These are phyloP conservation scores for Neofusicoccum parvum DNA, from an alignment of 2,329 filamentous ascomycete species.

Conservation along the genomic window DNA sequence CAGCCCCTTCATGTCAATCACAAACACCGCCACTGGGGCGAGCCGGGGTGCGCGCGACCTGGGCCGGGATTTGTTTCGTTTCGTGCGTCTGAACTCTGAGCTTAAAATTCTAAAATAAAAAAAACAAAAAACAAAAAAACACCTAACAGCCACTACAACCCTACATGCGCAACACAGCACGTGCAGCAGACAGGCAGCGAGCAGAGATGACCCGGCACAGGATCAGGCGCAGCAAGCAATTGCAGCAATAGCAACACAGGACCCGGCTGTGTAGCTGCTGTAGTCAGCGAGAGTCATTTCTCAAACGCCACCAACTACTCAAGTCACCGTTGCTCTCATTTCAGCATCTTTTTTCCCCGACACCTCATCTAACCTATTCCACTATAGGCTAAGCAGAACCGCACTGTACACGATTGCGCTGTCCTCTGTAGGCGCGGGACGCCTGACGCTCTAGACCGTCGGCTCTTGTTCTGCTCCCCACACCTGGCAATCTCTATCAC, in stretches of 20 bases:
- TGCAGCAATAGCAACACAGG: background rate
- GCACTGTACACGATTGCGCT: background rate
- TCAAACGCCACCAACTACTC: background rate
- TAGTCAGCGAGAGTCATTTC: background rate
- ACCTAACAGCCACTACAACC: background rate
- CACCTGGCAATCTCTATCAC: background rate
- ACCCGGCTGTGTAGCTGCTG: background rate
- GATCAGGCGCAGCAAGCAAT: background rate
- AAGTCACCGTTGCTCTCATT: background rate
- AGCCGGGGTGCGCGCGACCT: background rate
- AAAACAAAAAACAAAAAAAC: background rate
- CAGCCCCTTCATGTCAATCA: background rate
- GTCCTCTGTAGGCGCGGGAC: background rate
- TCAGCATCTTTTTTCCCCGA: background rate
- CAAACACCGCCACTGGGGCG: background rate
- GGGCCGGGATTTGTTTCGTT: background rate
- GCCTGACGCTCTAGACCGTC: slow-evolving; percentile 1
- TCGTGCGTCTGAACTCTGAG: background rate
- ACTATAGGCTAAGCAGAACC: background rate
- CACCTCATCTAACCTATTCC: background rate
- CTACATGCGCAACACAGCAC: background rate
- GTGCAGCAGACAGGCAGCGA: background rate
- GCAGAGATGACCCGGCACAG: background rate
- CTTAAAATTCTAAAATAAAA: background rate
- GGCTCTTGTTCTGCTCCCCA: background rate